Evolutionary conservation across 23 red algal species (phyloP), one percentile per base, ranked within the genome.

Genomic region (Gracilaria domingensis): DNA sequence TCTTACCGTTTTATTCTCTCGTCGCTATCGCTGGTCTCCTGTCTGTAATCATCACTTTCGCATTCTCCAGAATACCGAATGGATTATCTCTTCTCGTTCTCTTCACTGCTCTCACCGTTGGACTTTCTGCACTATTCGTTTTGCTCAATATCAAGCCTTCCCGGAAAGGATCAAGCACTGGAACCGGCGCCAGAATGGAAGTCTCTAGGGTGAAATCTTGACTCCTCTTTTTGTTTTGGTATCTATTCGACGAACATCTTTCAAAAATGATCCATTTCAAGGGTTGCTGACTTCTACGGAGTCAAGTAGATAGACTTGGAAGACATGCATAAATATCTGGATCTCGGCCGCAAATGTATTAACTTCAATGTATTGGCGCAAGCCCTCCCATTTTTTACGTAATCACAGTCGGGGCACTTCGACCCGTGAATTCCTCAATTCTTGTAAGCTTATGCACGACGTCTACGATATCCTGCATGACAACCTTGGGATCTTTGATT

Each of bases 401-500:
- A 53, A 95, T 84, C 8, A 95, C 93, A 29, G 84, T 90, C 13
- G 93, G 93, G 65, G 38, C 53, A 29, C 36, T 38, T 72, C 93
- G 58, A 26, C 93, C 93, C n/a, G 85, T 90, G 50, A 95, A 73
- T 48, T 95, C 93, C 61, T 53, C 30, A 56, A 95, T 60, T 50
- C 83, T 89, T 38, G 93, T 54, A 40, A 95, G 29, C 23, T 44
- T 35, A 29, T 84, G 71, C 32, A 90, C 90, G 45, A 90, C n/a
- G 29, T 93, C 84, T 33, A 97, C 66, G 51, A 97, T 50, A 3
- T 77, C 40, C 55, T 89, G 66, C 50, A 97, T 67, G 1, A 79
- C 95, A 44, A 57, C 58, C 42, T 84, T 64, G 0, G 89, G 69
- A 60, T 93, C 88, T 40, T 59, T 76, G 60, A 38, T 39, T 55